Evolutionary conservation across 2,329 filamentous ascomycete species (phyloP), one percentile per base, ranked within the genome.

Genomic region (Aureobasidium sp.): DNA sequence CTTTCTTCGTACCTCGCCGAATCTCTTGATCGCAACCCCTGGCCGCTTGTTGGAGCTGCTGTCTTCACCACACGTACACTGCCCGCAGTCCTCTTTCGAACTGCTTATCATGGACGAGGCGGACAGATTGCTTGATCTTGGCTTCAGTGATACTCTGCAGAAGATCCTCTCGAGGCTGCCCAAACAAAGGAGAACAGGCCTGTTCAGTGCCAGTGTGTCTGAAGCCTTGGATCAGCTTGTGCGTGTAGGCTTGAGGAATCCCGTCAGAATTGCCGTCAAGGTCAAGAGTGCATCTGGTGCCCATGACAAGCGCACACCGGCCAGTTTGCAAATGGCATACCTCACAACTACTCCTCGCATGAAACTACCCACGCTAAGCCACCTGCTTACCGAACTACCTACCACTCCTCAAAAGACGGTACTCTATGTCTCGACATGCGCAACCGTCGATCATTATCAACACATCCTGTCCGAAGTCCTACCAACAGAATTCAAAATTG

Each of bases 161-260:
- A 87, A 83, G 53, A 95, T 97, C 35, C 73, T 98, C 19, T 81
- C 82, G 0, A 80, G 86, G 14, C 72, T 98, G 5, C 93, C 93
- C 0, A 98, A 98, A 66, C 93, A 98, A 67, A 79, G 93, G 48
- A 80, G 93, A 44, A 98, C 93, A 0, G 93, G 93, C 0, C 74
- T 98, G 0, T 98, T 97, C 71, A 95, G 89, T 64, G 93, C 93
- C 11, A 94, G 87, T 63, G 87, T 98, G n/a, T 93, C 86, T 62
- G 93, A 97, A 65, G 93, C 93, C 1, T 88, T 98, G 1, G 85
- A 90, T 58, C 88, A 96, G 66, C 86, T 98, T 52, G 90, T 98
- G 49, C 81, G 90, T 30, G 89, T 96, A 6, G 93, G 93, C 17
- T 73, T 97, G 59, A 80, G 93, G 32, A 97, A 98, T 68, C 93